A percentile compares a stretch with the other conserved stretches of the same genome.
These are phyloP conservation scores for Sisymbrium irio DNA, from an alignment of 345 rosid species.

Conservation along the genomic window DNA sequence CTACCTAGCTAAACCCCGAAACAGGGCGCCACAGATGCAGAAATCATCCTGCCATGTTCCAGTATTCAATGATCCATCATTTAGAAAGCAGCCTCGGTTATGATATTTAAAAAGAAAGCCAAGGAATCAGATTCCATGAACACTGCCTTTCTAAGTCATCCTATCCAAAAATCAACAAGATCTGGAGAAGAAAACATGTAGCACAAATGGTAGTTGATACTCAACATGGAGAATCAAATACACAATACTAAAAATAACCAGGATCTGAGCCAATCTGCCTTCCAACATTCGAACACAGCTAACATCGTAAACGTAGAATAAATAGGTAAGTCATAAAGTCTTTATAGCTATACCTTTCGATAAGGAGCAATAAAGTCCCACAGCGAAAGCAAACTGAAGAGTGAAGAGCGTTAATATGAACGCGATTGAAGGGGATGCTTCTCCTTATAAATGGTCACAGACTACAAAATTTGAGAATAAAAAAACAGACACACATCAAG, in stretches of 20 bases:
- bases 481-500: slow-evolving; percentile 20
- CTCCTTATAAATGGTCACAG: slow-evolving; percentile 12
- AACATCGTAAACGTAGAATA: not conserved
- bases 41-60: not conserved
- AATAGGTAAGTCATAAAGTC: not conserved
- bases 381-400: slow-evolving; percentile 1
- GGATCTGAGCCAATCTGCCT: slow-evolving; percentile 19
- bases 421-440: not conserved
- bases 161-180: slow-evolving; percentile 23
- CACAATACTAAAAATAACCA: slow-evolving; percentile 2
- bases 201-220: not conserved
- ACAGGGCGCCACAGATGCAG: not conserved
- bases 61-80: slow-evolving; percentile 14
- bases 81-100: slow-evolving; percentile 4
- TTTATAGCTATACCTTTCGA: slow-evolving; percentile 1
- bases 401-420: not conserved
- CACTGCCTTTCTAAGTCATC: not conserved
- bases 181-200: not conserved
- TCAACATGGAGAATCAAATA: not conserved
- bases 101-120: not conserved
- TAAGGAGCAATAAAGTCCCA: slow-evolving; percentile 14
- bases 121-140: slow-evolving; percentile 13
- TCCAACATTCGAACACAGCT: slow-evolving; percentile 14
- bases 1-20: not conserved
- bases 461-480: slow-evolving; percentile 13